These are phyloP conservation scores for Lactuca sativa DNA, from an alignment of 129 eudicot species.

Conservation along the genomic window DNA sequence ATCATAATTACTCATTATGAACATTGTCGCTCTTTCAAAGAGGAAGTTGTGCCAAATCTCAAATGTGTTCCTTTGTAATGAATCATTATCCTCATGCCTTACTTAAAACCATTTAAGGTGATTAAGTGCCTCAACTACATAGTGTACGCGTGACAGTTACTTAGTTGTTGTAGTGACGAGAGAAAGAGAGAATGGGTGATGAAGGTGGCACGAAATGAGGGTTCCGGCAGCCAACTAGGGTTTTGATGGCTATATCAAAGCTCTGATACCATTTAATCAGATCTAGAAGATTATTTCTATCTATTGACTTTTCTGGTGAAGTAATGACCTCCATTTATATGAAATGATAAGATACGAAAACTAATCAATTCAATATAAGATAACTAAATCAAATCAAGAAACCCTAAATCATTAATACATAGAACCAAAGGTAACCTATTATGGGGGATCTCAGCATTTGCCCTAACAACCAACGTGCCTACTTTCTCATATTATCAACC, in stretches of 20 bases:
- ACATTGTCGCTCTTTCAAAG: no score
- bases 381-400: background rate
- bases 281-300: background rate
- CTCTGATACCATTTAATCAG: background rate
- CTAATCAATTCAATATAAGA: background rate
- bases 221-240: background rate
- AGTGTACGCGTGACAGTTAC: background rate
- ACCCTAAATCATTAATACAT: background rate
- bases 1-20: no score
- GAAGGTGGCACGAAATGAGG: background rate
- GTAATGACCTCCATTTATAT: no score
- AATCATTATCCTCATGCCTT: no score
- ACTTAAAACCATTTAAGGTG: no score
- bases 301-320: background rate
- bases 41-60: no score
- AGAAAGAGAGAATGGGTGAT: background rate
- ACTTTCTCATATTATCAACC: slow-evolving; percentile 41
- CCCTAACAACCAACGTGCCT: background rate
- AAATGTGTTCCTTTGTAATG: no score
- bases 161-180: background rate
- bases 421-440: background rate
- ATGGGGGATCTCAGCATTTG: background rate
- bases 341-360: background rate
- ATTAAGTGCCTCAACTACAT: background rate
- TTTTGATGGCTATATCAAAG: background rate